These are phyloP conservation scores for Myriosclerotinia scirpicola DNA, from an alignment of 2,329 filamentous ascomycete species.

Conservation along the genomic window DNA sequence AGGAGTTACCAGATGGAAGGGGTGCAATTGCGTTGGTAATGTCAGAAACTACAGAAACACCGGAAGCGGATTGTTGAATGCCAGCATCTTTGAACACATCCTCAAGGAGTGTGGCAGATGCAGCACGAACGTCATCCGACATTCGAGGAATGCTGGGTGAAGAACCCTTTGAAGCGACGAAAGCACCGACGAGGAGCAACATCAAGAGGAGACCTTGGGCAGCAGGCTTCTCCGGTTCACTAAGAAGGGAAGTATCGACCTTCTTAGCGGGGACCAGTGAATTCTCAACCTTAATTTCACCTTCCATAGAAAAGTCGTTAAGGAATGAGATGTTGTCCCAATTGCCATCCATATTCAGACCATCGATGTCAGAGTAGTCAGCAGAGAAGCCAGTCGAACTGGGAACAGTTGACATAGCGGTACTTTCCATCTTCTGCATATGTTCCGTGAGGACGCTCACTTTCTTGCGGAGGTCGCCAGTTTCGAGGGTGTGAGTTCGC, in stretches of 20 bases:
- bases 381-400: constrained; percentile 64
- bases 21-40: constrained; percentile 45
- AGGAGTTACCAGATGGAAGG: constrained; percentile 53
- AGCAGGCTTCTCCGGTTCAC: constrained; percentile 61
- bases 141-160: constrained; percentile 73
- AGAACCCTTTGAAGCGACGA: constrained; percentile 84
- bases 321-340: constrained; percentile 85
- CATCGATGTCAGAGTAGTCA: constrained; percentile 80
- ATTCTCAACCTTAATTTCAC: constrained; percentile 61
- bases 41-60: constrained; percentile 39
- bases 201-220: constrained; percentile 86
- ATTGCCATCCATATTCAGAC: constrained; percentile 73
- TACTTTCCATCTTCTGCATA: constrained; percentile 68
- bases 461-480: constrained; percentile 88
- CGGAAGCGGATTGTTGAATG: constrained; percentile 48
- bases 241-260: constrained; percentile 47
- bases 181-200: constrained; percentile 94
- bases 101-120: constrained; percentile 74
- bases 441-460: constrained; percentile 77
- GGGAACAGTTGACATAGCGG: constrained; percentile 51
- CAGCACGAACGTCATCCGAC: constrained; percentile 76
- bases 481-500: constrained; percentile 83
- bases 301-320: constrained; percentile 66
- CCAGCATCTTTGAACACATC: constrained; percentile 81
- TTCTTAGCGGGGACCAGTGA: constrained; percentile 54